Percentiles rank a stretch among this genome's conserved stretches.
Conservation (phyloP, 148 eudicot genomes). For the Rhododendron simsii region DNA sequence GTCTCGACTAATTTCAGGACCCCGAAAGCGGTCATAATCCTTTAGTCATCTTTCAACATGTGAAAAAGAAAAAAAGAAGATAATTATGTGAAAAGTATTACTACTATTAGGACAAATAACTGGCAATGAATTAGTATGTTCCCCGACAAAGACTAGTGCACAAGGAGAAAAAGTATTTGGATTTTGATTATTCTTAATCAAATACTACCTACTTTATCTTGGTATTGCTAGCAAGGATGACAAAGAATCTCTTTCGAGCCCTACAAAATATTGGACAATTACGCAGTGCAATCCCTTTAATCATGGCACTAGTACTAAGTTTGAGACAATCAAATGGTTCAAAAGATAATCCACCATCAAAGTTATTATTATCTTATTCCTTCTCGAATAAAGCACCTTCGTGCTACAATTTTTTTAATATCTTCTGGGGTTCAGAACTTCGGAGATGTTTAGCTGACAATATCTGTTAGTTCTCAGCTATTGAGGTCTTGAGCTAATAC, state of each 20-base stretch:
- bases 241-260: constrained; percentile 15
- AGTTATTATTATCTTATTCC: background rate
- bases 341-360: background rate
- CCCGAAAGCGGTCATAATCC: background rate
- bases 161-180: background rate
- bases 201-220: background rate
- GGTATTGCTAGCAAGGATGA: background rate
- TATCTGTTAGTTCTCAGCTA: background rate
- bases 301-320: constrained; percentile 4
- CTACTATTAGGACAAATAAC: background rate
- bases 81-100: background rate
- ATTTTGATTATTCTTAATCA: background rate
- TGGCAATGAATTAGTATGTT: constrained; percentile 7
- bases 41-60: background rate
- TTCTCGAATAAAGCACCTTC: background rate
- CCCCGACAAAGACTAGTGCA: background rate
- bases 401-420: background rate
- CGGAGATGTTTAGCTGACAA: background rate
- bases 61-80: background rate
- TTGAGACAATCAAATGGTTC: background rate
- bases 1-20: too few species aligned
- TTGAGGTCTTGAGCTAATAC: background rate
- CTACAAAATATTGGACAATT: constrained; percentile 2
- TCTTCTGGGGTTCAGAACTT: background rate
- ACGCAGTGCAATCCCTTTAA: constrained; percentile 1